phyloP scores from a whole-genome alignment of 2,329 filamentous ascomycete genomes.

The Eutypella sp. region DNA sequence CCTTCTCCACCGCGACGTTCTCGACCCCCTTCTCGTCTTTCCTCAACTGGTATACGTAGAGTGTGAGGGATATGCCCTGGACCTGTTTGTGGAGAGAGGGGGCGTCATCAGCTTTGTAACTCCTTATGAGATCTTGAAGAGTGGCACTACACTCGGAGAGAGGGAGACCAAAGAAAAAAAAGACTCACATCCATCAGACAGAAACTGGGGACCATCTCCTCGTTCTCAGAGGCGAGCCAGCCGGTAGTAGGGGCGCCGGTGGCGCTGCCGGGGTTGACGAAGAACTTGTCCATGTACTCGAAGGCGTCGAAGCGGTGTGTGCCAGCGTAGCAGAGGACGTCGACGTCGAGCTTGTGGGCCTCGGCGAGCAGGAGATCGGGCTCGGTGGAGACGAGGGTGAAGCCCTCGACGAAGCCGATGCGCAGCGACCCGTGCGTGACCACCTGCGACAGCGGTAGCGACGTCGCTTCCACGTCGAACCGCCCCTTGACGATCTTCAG shows the following conservation, averaged over 20 bases:
- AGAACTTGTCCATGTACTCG: conserved; percentile 72
- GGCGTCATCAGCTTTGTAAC: too few species aligned
- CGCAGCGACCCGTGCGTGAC: conserved; percentile 62
- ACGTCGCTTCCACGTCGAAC: conserved; percentile 62
- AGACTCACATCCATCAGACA: conserved; percentile 92
- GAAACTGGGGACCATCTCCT: conserved; percentile 83
- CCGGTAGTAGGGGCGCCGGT: conserved; percentile 58
- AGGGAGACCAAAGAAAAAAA: background rate
- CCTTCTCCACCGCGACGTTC: conserved; percentile 79
- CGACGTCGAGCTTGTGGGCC: conserved; percentile 63
- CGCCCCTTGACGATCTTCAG: conserved; percentile 66
- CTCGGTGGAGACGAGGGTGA: conserved; percentile 62
- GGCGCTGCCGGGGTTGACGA: conserved; percentile 63
- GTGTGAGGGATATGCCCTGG: conserved; percentile 89
- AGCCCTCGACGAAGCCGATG: conserved; percentile 64
- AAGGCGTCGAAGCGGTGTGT: conserved; percentile 66
- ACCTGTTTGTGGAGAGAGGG: too few species aligned
- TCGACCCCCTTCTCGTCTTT: conserved; percentile 73
- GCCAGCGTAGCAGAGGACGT: conserved; percentile 65
- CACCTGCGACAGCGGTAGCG: conserved; percentile 59
- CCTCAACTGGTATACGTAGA: conserved; percentile 88
- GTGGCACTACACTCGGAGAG: too few species aligned
- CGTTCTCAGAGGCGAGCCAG: conserved; percentile 42
- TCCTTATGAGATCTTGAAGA: too few species aligned
- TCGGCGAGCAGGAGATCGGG: conserved; percentile 63